phyloP scores from a whole-genome alignment of 768 basidiomycete genomes.

The Collybia sp. region DNA sequence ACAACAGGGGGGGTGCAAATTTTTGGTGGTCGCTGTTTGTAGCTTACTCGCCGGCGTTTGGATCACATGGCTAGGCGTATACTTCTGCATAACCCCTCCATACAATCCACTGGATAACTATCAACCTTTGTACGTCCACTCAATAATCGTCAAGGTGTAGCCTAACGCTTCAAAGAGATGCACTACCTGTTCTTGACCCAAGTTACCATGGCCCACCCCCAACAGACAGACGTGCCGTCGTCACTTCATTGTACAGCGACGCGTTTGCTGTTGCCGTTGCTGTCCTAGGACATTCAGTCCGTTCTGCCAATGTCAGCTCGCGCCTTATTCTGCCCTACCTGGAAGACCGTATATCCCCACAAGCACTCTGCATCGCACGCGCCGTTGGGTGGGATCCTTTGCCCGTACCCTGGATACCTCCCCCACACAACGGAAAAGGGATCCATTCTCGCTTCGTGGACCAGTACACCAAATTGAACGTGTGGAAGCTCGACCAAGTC shows the following conservation, averaged over 20 bases:
- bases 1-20: not conserved
- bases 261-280: constrained; percentile 21
- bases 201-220: not conserved
- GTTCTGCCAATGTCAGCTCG: constrained; percentile 16
- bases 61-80: not conserved
- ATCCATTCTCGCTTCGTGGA: constrained; percentile 30
- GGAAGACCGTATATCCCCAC: constrained; percentile 26
- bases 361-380: constrained; percentile 32
- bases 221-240: constrained; percentile 13
- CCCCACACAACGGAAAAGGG: constrained; percentile 31
- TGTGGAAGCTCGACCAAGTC: constrained; percentile 30
- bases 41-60: not conserved
- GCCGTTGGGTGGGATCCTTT: constrained; percentile 32
- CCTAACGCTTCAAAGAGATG: constrained; percentile 8
- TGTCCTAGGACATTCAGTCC: constrained; percentile 21
- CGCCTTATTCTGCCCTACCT: constrained; percentile 21
- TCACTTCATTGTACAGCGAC: constrained; percentile 23
- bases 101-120: constrained; percentile 19
- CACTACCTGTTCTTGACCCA: constrained; percentile 9
- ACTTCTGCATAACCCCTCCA: not conserved
- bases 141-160: not conserved
- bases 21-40: not conserved
- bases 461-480: constrained; percentile 38
- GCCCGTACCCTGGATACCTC: constrained; percentile 29
- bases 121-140: constrained; percentile 16